These are phyloP conservation scores for Juglanconis sp. DNA, from an alignment of 2,329 filamentous ascomycete genomes.

Conservation along the genomic window DNA sequence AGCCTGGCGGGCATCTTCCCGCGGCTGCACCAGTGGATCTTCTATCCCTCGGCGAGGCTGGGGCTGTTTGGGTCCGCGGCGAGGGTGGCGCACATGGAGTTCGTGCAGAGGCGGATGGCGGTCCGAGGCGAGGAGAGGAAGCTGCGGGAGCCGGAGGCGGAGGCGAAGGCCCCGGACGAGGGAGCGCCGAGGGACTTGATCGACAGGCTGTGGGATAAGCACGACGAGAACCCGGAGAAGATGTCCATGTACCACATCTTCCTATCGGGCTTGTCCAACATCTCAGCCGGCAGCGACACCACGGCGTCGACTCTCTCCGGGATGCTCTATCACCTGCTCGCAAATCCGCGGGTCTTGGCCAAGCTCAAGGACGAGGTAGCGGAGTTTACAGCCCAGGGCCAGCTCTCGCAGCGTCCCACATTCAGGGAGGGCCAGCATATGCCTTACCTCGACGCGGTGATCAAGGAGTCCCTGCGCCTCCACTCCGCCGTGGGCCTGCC, in stretches of 20 bases:
- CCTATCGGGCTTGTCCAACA: slow-evolving; percentile 28
- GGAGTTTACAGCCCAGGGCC: slow-evolving; percentile 2
- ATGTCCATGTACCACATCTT: slow-evolving; percentile 36
- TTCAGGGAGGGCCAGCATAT: slow-evolving; percentile 39
- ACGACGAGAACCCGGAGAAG: slow-evolving; percentile 38
- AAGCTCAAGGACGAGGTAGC: slow-evolving; percentile 26
- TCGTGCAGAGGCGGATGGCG: slow-evolving; percentile 8
- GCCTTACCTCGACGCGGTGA: slow-evolving; percentile 51
- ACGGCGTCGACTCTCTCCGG: slow-evolving; percentile 45
- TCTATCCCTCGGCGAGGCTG: slow-evolving; percentile 5
- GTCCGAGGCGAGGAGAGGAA: slow-evolving; percentile 6
- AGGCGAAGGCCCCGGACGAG: not conserved
- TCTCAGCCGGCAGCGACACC: slow-evolving; percentile 40
- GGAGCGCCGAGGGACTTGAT: slow-evolving; percentile 35
- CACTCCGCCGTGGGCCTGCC: slow-evolving; percentile 47
- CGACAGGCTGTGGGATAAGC: slow-evolving; percentile 38
- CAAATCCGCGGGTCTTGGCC: slow-evolving; percentile 23
- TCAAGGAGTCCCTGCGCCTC: slow-evolving; percentile 51
- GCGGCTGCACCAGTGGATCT: slow-evolving; percentile 6
- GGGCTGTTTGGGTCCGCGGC: slow-evolving; percentile 6
- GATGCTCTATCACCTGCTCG: slow-evolving; percentile 42
- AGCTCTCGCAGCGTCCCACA: slow-evolving; percentile 21
- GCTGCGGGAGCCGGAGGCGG: not conserved
- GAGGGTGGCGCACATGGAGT: slow-evolving; percentile 9
- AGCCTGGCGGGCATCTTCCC: slow-evolving; percentile 11